Conservation (phyloP, 2,329 filamentous ascomycete genomes). For the Colletotrichum falcatum region DNA sequence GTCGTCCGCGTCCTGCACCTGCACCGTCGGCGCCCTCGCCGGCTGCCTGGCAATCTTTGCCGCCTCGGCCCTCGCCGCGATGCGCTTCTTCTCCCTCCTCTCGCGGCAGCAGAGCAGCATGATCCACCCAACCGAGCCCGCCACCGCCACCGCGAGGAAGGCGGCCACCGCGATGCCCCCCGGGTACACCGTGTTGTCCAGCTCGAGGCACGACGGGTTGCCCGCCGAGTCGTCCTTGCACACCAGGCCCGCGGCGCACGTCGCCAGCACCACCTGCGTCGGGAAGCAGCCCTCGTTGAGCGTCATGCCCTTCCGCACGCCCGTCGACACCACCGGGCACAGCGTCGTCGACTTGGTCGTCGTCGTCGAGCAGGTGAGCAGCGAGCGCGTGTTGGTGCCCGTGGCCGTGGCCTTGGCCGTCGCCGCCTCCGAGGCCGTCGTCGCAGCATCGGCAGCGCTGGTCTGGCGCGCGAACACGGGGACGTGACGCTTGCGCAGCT, state of each 20-base stretch:
- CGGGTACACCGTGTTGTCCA: slow-evolving; percentile 54
- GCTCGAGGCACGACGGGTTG: slow-evolving; percentile 58
- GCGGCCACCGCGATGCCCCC: slow-evolving; percentile 62
- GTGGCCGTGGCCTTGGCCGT: slow-evolving; percentile 1
- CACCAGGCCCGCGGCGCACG: slow-evolving; percentile 58
- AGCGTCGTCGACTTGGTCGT: slow-evolving; percentile 53
- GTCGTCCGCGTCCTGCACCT: slow-evolving; percentile 16
- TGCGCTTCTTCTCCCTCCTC: slow-evolving; percentile 56
- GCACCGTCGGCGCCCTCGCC: slow-evolving; percentile 54
- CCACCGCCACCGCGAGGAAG: slow-evolving; percentile 58
- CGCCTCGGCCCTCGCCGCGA: slow-evolving; percentile 58
- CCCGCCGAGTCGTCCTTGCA: slow-evolving; percentile 58
- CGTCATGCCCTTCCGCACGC: slow-evolving; percentile 56
- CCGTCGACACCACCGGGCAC: slow-evolving; percentile 50
- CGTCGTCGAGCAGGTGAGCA: slow-evolving; percentile 46
- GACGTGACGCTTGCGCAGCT: slow-evolving; percentile 40
- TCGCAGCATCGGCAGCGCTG: slow-evolving; percentile 41
- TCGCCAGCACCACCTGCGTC: slow-evolving; percentile 49
- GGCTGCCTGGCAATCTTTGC: slow-evolving; percentile 54
- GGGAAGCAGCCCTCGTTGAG: slow-evolving; percentile 52
- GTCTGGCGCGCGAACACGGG: slow-evolving; percentile 37
- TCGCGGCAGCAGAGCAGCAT: slow-evolving; percentile 66
- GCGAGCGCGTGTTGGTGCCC: slow-evolving; percentile 42
- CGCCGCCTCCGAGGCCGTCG: slow-evolving; percentile 3
- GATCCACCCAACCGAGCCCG: slow-evolving; percentile 54